Percentiles rank a stretch among this genome's conserved stretches.
These are phyloP conservation scores for Paramecium pentaurelia DNA, from an alignment of 73 alveolate species.

Conservation along the genomic window DNA sequence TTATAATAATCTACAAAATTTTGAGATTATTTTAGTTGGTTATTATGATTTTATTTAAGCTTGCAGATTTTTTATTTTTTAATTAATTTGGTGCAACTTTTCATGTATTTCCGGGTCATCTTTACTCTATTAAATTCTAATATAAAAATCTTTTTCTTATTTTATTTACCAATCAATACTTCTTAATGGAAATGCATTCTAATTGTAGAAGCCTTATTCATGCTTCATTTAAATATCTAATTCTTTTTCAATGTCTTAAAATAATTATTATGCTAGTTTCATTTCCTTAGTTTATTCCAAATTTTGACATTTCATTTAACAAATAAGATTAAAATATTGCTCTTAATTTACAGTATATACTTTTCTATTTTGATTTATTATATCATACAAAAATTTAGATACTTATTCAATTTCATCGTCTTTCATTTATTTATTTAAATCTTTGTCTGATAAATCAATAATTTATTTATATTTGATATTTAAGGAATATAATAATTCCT, in stretches of 20 bases:
- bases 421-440: neutral
- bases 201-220: neutral
- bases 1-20: neutral
- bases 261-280: neutral
- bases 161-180: neutral
- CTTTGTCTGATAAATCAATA: neutral
- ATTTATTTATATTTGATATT: neutral
- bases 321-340: neutral
- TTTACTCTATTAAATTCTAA: neutral
- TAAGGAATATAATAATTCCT: neutral
- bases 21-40: neutral
- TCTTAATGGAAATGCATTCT: neutral
- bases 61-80: neutral
- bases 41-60: neutral
- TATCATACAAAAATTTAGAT: neutral
- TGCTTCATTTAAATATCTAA: neutral
- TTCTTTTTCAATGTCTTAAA: neutral
- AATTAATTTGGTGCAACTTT: neutral
- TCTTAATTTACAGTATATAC: neutral
- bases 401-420: constrained; percentile 6
- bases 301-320: neutral
- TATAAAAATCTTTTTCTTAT: neutral
- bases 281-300: neutral
- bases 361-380: neutral
- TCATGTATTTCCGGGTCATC: neutral